Base-by-base conservation (phyloP, 768 basidiomycete species). In the Agaricus sinodeliciosus region DNA sequence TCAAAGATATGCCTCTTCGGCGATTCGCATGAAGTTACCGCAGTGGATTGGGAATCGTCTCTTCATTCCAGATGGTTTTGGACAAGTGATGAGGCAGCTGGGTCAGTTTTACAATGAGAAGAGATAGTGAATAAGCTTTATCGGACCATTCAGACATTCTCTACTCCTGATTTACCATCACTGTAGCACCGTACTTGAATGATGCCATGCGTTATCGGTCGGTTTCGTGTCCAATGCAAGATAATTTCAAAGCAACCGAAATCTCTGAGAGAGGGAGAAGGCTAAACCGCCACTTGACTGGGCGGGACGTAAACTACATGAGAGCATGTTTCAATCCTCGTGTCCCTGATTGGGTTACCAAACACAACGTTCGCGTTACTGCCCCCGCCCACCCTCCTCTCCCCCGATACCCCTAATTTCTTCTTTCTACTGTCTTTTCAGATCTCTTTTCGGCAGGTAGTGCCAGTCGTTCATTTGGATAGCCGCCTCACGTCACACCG, bases 21-120 rank as follows among this genome's bases (percentile, higher is more conserved):
- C 81, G 1, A 89, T 96, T 50, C 78, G 79, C 37, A 70, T 66
- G 49, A 96, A 96, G 67, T 72, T 99, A n/a, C 94, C 95, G 0
- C 78, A 77, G 51, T 99, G 95, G 95, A 92, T 97, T 49, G 85
- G 82, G 9, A 71, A 76, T 46, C 77, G 77, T 25, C 63, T 88
- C 22, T 63, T 73, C 41, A 69, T 83, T 4, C 73, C 83, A 19
- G 74, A 84, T 16, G 76, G 73, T 4, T 96, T 90, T 66, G 87
- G 87, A 4, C 81, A 82, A 51, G 80, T 80, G 6, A 76, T 92
- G 58, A 82, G 78, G 60, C 77, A 80, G 41, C 67, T 94, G 42
- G 82, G 81, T 0, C 66, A 63, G 19, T 94, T 93, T 66, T 90
- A 82, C 68, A 75, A 78, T 52, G 75, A 73, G 55, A 87, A 82